These are phyloP conservation scores for Anthoceros angustus DNA, from an alignment of 225 moss, liverwort and hornwort genomes.

Conservation along the genomic window DNA sequence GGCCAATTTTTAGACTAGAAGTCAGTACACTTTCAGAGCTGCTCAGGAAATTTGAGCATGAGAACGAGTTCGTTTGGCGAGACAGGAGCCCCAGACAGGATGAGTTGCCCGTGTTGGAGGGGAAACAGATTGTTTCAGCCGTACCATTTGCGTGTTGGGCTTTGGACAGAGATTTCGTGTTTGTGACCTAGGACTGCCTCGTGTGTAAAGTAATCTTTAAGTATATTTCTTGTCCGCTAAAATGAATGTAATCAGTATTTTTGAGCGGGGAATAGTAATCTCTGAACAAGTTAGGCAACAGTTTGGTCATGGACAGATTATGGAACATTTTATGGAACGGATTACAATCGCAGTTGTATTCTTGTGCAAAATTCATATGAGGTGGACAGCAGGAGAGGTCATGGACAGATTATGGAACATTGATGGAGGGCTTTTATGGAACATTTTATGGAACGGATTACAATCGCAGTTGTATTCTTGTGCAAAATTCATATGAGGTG, in stretches of 20 bases:
- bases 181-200: not conserved
- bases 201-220: not conserved
- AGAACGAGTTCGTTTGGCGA: not conserved
- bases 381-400: too few relatives aligned
- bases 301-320: too few relatives aligned
- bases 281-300: not conserved
- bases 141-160: not conserved
- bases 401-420: too few relatives aligned
- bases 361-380: too few relatives aligned
- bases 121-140: not conserved
- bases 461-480: too few relatives aligned
- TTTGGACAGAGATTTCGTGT: not conserved
- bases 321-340: too few relatives aligned
- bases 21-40: not conserved
- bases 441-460: too few relatives aligned
- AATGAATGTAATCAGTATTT: too few relatives aligned
- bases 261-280: not conserved
- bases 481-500: too few relatives aligned
- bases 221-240: too few relatives aligned
- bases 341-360: too few relatives aligned
- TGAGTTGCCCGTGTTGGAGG: not conserved
- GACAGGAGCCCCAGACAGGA: not conserved
- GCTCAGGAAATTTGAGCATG: not conserved
- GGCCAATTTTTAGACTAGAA: not conserved
- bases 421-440: too few relatives aligned